Percentiles rank a stretch among this genome's conserved stretches.
Conservation (phyloP, 2,329 filamentous ascomycete genomes). For the Beauveria sp. region DNA sequence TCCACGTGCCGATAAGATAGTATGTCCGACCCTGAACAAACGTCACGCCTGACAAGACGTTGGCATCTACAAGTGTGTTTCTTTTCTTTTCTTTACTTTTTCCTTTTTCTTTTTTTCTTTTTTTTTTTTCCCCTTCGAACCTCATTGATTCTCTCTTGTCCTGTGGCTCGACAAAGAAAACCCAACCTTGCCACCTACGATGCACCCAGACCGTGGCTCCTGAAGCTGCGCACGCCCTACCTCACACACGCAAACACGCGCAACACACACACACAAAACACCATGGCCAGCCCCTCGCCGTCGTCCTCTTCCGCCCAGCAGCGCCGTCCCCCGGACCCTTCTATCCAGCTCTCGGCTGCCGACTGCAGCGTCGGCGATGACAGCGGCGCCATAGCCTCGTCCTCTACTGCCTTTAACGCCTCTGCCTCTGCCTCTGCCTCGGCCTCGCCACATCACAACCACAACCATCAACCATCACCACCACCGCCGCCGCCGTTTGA, state of each 20-base stretch:
- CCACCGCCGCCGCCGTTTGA: conserved; percentile 45
- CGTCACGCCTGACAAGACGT: not conserved
- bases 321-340: not conserved
- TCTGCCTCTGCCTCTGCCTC: not conserved
- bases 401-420: not conserved
- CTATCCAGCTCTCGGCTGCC: not conserved
- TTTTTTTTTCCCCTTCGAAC: too few relatives aligned
- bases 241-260: not conserved
- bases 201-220: not conserved
- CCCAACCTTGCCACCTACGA: not conserved
- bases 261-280: not conserved
- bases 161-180: not conserved
- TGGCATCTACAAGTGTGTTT: not conserved
- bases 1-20: conserved; percentile 12
- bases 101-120: not conserved
- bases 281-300: conserved; percentile 1
- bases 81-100: too few relatives aligned
- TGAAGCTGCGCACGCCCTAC: not conserved
- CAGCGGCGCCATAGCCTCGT: not conserved
- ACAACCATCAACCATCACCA: not conserved
- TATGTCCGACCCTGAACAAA: not conserved
- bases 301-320: not conserved
- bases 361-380: conserved; percentile 5
- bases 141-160: not conserved
- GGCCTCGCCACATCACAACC: not conserved